Conservation (phyloP, 768 basidiomycete species). For the Boletellus emodensis region DNA sequence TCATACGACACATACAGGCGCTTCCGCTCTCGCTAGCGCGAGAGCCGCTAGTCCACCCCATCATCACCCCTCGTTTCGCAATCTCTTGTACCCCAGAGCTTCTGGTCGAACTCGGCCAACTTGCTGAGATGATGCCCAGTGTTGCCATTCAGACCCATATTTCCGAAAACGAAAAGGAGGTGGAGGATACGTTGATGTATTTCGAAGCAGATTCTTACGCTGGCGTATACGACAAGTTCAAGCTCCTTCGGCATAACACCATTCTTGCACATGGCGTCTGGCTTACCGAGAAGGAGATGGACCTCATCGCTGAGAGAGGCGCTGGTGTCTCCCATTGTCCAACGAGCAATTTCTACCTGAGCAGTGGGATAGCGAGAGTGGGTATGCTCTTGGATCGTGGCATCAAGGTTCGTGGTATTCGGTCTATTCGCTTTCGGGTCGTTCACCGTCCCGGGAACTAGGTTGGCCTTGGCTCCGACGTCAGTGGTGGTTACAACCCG, state of each 20-base stretch:
- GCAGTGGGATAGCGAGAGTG: constrained; percentile 79
- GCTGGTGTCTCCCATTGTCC: constrained; percentile 93
- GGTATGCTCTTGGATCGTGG: constrained; percentile 77
- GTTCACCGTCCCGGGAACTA: constrained; percentile 26
- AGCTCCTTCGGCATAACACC: constrained; percentile 74
- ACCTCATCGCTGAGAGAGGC: constrained; percentile 56
- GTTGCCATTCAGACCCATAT: constrained; percentile 92
- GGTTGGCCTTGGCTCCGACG: constrained; percentile 95
- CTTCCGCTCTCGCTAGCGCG: constrained; percentile 37
- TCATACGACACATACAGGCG: constrained; percentile 67
- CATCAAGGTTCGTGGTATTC: constrained; percentile 60
- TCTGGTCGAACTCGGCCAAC: constrained; percentile 51
- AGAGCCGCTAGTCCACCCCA: constrained; percentile 75
- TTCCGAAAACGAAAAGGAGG: constrained; percentile 76
- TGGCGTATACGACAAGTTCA: constrained; percentile 74
- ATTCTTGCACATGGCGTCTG: constrained; percentile 87
- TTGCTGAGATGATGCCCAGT: constrained; percentile 55
- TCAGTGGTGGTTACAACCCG: constrained; percentile 80
- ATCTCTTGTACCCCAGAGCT: constrained; percentile 80
- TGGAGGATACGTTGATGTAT: constrained; percentile 57
- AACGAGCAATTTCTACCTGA: constrained; percentile 87
- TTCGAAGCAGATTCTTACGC: constrained; percentile 76
- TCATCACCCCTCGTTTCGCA: constrained; percentile 95
- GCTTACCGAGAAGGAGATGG: constrained; percentile 68
- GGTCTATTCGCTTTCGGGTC: background rate